Evolutionary conservation across 495 filamentous ascomycete species (phyloP).

Genomic region (Penicillium manginii): DNA sequence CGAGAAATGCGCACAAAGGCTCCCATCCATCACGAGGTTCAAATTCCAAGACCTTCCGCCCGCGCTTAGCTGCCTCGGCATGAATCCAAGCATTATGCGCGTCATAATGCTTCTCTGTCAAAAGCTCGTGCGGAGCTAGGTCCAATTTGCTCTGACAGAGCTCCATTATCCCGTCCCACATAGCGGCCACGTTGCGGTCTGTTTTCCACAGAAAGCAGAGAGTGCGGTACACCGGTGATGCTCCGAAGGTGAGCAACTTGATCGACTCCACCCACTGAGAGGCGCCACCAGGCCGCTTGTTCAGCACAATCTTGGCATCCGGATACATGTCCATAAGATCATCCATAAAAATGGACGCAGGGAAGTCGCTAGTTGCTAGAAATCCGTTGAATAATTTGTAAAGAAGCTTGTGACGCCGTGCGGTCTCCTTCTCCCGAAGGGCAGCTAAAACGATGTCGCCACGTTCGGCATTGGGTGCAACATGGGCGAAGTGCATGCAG

Average conservation of each 20-base stretch:
- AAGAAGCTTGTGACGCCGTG: conserved; percentile 27
- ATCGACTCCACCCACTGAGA: conserved; percentile 18
- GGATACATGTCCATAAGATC: conserved; percentile 43
- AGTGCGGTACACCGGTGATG: background rate
- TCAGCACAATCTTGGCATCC: conserved; percentile 33
- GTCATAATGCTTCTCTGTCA: conserved; percentile 18
- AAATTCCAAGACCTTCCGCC: conserved; percentile 28
- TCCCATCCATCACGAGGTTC: conserved; percentile 33
- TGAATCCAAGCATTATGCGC: conserved; percentile 19
- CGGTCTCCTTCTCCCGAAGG: conserved; percentile 16
- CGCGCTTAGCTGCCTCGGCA: conserved; percentile 13
- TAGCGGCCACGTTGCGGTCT: conserved; percentile 9
- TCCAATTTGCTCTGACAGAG: too few species aligned
- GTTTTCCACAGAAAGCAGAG: conserved; percentile 15
- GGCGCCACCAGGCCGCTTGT: conserved; percentile 24
- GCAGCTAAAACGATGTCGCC: conserved; percentile 16
- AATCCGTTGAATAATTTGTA: conserved; percentile 28
- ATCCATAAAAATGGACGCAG: conserved; percentile 28
- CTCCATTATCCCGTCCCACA: conserved; percentile 4
- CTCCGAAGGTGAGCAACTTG: background rate
- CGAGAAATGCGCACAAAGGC: conserved; percentile 32
- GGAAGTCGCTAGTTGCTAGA: conserved; percentile 25
- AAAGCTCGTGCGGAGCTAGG: conserved; percentile 5
- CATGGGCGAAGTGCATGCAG: conserved; percentile 31
- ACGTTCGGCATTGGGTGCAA: conserved; percentile 15